Conservation (phyloP, 2,329 filamentous ascomycete species). For the Fusarium compactum region DNA sequence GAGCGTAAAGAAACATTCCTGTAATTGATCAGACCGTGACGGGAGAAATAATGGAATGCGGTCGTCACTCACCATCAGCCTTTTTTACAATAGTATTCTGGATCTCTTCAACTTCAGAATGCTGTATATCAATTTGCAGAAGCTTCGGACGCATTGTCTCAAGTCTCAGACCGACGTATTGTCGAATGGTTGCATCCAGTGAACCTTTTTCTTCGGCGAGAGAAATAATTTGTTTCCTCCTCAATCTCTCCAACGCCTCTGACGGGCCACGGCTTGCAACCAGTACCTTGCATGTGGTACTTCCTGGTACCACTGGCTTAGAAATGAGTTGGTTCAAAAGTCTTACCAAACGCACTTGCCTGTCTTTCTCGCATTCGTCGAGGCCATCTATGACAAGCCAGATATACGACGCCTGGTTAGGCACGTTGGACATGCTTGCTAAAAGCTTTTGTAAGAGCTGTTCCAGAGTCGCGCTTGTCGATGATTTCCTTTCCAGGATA, state of each 20-base stretch:
- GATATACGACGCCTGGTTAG: neutral
- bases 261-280: conserved; percentile 13
- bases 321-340: conserved; percentile 19
- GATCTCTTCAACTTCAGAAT: neutral
- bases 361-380: conserved; percentile 22
- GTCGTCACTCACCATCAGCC: conserved; percentile 14
- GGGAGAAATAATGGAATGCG: accelerated
- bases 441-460: conserved; percentile 14
- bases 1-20: conserved; percentile 41
- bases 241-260: neutral
- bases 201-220: conserved; percentile 16
- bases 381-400: conserved; percentile 33
- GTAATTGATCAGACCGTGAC: accelerated
- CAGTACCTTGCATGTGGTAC: conserved; percentile 20
- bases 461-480: neutral
- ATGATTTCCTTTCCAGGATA: conserved; percentile 26
- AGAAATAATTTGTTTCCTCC: conserved; percentile 11
- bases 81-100: neutral
- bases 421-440: neutral
- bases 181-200: neutral
- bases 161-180: conserved; percentile 21
- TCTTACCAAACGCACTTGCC: neutral
- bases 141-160: neutral
- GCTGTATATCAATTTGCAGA: neutral
- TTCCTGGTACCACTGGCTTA: neutral